phyloP scores from a whole-genome alignment of 2,329 filamentous ascomycete genomes.

The Colletotrichum echinochloae region DNA sequence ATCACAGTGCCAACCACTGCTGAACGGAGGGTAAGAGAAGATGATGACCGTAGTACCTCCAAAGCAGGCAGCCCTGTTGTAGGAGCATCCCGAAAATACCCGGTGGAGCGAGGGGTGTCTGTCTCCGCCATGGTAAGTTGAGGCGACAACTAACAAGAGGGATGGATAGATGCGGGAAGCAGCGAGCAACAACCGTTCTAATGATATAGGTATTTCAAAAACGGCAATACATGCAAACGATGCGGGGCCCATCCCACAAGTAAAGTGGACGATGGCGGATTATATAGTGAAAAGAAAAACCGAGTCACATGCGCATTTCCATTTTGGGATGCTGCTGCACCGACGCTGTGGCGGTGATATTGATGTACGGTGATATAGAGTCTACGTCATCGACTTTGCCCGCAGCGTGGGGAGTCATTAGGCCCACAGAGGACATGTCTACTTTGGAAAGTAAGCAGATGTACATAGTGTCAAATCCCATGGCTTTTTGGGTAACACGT shows the following conservation, averaged over 20 bases:
- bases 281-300: background rate
- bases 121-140: background rate
- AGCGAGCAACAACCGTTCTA: background rate
- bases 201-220: background rate
- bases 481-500: background rate
- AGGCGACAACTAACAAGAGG: background rate
- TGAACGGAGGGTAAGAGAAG: background rate
- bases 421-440: background rate
- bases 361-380: background rate
- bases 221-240: background rate
- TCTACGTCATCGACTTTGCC: constrained; percentile 5
- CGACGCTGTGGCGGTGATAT: background rate
- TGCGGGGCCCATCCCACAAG: too few relatives aligned
- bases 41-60: background rate
- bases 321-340: background rate
- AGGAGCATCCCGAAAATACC: background rate
- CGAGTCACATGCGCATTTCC: background rate
- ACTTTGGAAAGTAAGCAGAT: background rate
- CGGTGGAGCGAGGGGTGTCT: too few relatives aligned
- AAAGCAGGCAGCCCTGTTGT: too few relatives aligned
- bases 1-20: background rate
- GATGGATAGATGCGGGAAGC: background rate
- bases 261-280: too few relatives aligned
- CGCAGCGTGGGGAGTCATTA: too few relatives aligned
- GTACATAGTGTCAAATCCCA: background rate